Base-by-base conservation (phyloP, 805 yeast genomes). In the Candida michaelii region DNA sequence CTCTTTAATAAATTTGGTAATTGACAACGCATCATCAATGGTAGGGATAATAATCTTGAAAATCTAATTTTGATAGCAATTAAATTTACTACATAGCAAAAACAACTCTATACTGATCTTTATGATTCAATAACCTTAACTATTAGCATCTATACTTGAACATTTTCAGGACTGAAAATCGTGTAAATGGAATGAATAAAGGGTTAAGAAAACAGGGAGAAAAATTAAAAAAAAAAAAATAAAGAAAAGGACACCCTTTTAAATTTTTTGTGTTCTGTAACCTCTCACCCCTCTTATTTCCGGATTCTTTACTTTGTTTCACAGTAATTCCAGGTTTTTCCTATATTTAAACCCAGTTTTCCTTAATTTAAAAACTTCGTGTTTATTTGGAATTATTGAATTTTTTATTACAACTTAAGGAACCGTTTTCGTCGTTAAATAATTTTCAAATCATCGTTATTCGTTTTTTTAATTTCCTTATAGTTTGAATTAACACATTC, bases 321-420 rank as follows among this genome's bases (percentile, higher is more conserved):
- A 30, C 29, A 31, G 35, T 31, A 31, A 31, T 31, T 31, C 35
- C 35, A 31, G 35, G 35, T 18, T 30, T 31, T 18, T 18, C 35
- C 18, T 31, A 31, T 31, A 31, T 31, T 18, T 18, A 18, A 15
- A 12, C 10, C 35, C 25, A 7, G 15, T 12, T 31, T 31, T 12
- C 35, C 35, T 17, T 31, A n/a, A 14, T 31, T 18, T 31, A 17
- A 11, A 11, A 16, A 30, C 19, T 30, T 17, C 33, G 33, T 30
- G 33, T 30, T 30, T 30, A 30, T 30, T 30, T 30, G 8, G 10
- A 17, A 12, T 31, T 31, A 18, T 30, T 30, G 4, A n/a, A 11
- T 18, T 25, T 25, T 25, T 25, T 25, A 11, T 25, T 25, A 25
- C n/a, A 25, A 25, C 29, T 25, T 25, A 25, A 23, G 29, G 29